Percentiles rank a stretch among this genome's conserved stretches.
phyloP scores from a whole-genome alignment of 2,329 filamentous ascomycete genomes.

The Fusarium nelsonii region DNA sequence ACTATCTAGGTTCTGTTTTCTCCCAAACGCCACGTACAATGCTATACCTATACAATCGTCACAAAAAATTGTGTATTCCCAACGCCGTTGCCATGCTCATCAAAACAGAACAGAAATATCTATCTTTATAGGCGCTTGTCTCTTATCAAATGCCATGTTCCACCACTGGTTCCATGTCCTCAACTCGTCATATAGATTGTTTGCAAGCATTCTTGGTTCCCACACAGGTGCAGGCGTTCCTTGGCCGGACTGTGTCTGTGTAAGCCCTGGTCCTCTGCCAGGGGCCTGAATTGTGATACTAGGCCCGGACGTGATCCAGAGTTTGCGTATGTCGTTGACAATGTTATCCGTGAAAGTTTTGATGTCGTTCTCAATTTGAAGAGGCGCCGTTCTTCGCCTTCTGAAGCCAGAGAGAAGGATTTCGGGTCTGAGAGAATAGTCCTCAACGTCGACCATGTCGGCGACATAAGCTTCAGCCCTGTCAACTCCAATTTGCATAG shows the following conservation, averaged over 20 bases:
- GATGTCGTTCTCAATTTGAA: conserved; percentile 49
- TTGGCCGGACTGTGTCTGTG: conserved; percentile 53
- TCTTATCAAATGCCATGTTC: conserved; percentile 38
- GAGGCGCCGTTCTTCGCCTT: not conserved
- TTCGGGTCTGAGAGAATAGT: conserved; percentile 28
- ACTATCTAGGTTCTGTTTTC: not conserved
- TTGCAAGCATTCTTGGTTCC: conserved; percentile 49
- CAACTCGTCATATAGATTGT: conserved; percentile 50
- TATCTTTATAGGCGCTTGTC: not conserved
- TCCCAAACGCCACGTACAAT: conserved; percentile 23
- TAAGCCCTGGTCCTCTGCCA: conserved; percentile 48
- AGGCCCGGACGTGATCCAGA: conserved; percentile 56
- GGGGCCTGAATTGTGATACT: conserved; percentile 57
- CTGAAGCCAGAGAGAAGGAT: conserved; percentile 44
- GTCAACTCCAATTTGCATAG: conserved; percentile 33
- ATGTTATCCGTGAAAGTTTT: conserved; percentile 59
- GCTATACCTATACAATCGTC: conserved; percentile 7
- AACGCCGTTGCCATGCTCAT: conserved; percentile 46
- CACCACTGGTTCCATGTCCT: conserved; percentile 54
- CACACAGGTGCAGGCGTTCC: conserved; percentile 52
- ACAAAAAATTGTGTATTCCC: conserved; percentile 17
- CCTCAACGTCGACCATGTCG: conserved; percentile 33
- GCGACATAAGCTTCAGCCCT: conserved; percentile 38
- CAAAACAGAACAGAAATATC: conserved; percentile 45
- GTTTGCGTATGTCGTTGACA: conserved; percentile 58